phyloP scores from a whole-genome alignment of 164 flowering plant species.

The Saururus chinensis region DNA sequence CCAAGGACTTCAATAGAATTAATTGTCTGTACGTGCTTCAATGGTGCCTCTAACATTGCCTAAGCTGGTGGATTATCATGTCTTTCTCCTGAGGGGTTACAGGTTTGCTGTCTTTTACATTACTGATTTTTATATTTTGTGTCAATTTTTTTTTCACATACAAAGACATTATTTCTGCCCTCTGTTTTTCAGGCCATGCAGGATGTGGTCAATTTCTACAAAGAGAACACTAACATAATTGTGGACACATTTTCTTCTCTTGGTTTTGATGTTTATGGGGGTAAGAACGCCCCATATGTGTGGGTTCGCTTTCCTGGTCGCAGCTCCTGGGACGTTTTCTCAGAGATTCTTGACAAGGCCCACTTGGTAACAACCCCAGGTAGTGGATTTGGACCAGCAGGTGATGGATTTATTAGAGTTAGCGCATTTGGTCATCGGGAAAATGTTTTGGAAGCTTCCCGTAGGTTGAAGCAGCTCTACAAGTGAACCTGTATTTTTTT shows the following conservation, averaged over 20 bases:
- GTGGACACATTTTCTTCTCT: slow-evolving; percentile 76
- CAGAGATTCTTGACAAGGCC: slow-evolving; percentile 85
- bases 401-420: slow-evolving; percentile 88
- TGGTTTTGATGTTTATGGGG: slow-evolving; percentile 78
- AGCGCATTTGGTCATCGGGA: slow-evolving; percentile 86
- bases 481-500: slow-evolving; percentile 10
- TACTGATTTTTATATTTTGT: not conserved
- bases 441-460: slow-evolving; percentile 67
- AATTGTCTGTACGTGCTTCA: slow-evolving; percentile 86
- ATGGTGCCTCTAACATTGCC: slow-evolving; percentile 86
- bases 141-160: too few species aligned
- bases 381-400: slow-evolving; percentile 93
- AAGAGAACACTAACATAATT: slow-evolving; percentile 69
- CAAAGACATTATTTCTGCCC: not conserved
- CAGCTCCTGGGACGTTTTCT: slow-evolving; percentile 95
- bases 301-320: slow-evolving; percentile 92
- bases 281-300: slow-evolving; percentile 84
- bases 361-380: slow-evolving; percentile 93
- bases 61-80: slow-evolving; percentile 94
- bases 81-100: slow-evolving; percentile 68
- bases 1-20: slow-evolving; percentile 82
- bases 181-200: slow-evolving; percentile 55
- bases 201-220: slow-evolving; percentile 66
- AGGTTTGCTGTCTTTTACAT: slow-evolving; percentile 33
- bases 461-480: slow-evolving; percentile 48